Evolutionary conservation across 345 rosid species (phyloP).

Genomic region (Euclidium syriacum): DNA sequence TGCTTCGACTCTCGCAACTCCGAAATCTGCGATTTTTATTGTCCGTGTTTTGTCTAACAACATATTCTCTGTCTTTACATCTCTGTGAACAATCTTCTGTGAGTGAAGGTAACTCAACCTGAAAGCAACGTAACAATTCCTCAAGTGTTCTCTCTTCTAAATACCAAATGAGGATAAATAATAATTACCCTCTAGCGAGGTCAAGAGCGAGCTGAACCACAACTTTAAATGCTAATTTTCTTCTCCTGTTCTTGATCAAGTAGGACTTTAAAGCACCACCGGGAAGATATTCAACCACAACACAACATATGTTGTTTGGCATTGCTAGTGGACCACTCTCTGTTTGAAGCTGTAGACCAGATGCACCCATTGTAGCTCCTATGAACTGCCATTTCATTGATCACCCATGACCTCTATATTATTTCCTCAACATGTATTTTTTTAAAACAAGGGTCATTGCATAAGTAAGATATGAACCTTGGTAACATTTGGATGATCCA

Average conservation of each 20-base stretch:
- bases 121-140: conserved; percentile 4
- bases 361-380: conserved; percentile 95
- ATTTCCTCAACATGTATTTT: not conserved
- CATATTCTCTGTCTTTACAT: conserved; percentile 99
- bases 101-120: conserved; percentile 98
- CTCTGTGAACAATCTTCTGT: conserved; percentile 95
- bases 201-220: conserved; percentile 93
- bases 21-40: conserved; percentile 92
- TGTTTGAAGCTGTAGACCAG: conserved; percentile 72
- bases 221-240: conserved; percentile 87
- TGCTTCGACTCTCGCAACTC: conserved; percentile 98
- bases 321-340: conserved; percentile 72
- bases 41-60: conserved; percentile 79
- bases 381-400: conserved; percentile 54
- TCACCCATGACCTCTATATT: not conserved
- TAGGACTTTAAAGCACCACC: conserved; percentile 88
- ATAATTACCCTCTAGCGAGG: conserved; percentile 89
- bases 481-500: conserved; percentile 96
- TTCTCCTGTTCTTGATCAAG: conserved; percentile 85
- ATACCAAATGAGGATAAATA: not conserved
- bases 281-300: conserved; percentile 93
- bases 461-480: conserved; percentile 49
- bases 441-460: not conserved
- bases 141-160: not conserved
- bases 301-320: conserved; percentile 92